Conservation (phyloP, 2,329 filamentous ascomycete genomes). For the Tetracladium maxilliforme region DNA sequence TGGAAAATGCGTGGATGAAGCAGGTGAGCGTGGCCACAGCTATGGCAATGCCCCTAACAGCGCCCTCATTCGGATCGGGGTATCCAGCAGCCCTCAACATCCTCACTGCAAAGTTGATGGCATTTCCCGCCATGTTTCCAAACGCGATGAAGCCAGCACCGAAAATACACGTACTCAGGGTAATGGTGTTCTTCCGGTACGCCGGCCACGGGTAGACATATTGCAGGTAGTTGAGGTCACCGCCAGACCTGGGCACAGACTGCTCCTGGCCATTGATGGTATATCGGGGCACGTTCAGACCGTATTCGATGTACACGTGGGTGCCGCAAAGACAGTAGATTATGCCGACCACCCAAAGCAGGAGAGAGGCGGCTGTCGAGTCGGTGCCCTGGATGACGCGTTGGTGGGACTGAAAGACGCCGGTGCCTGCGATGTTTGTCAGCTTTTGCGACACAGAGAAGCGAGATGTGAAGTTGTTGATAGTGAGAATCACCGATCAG, state of each 20-base stretch:
- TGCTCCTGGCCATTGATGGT: constrained; percentile 20
- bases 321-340: constrained; percentile 20
- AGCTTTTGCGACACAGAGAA: no score
- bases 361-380: constrained; percentile 13
- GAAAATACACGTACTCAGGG: constrained; percentile 27
- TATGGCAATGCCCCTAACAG: constrained; percentile 31
- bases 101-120: constrained; percentile 27
- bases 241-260: constrained; percentile 26
- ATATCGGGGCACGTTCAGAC: constrained; percentile 28
- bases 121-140: constrained; percentile 33
- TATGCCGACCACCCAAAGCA: constrained; percentile 23
- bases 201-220: constrained; percentile 23
- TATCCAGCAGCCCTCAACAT: constrained; percentile 19
- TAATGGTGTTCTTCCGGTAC: constrained; percentile 8
- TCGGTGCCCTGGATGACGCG: no score
- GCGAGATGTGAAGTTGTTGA: no score
- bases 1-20: constrained; percentile 29
- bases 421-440: no score
- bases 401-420: no score
- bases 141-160: constrained; percentile 27
- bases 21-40: constrained; percentile 25
- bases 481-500: no score
- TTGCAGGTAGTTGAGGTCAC: constrained; percentile 32
- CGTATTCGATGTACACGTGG: constrained; percentile 27
- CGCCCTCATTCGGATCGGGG: constrained; percentile 13